Base-by-base conservation (phyloP, 306 rosid genomes). In the Pterocarpus santalinus region DNA sequence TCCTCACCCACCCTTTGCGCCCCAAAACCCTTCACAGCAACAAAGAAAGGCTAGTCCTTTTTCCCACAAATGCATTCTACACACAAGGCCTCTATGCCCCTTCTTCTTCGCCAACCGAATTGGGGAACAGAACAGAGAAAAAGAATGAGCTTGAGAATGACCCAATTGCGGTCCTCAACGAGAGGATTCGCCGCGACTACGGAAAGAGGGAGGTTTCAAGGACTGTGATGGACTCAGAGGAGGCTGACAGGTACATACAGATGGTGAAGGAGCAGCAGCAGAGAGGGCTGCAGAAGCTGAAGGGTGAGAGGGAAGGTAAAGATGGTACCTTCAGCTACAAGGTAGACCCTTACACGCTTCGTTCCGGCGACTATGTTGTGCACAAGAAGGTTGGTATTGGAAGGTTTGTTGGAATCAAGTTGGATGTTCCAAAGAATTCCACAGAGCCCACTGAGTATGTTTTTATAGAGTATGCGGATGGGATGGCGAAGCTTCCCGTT, bases 341-440 rank as follows among this genome's bases (percentile, higher is more conserved):
- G 81, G 96, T 93, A 5, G 97, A 95, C 74, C 99, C 98, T 72
- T 93, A 90, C 55, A 66, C 96, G 5, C 97, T 95, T 73, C 91
- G 89, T 38, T 89, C 97, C 33, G 99, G 99, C 53, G 99, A 95
- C 60, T 91, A 91, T 62, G 94, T 95, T 66, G 98, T 95, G 77
- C 99, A 95, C 49, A 95, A 87, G 92, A 95, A 93, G 86, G 99
- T 95, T 60, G 99, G 99, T 34, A 39, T 95, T 83, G 99, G 98
- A 7, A 89, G 89, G 56, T 95, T 95, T 77, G 97, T 95, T n/a
- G 89, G 94, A 13, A 91, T 95, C 69, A 89, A 87, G 74, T 80
- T 91, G n/a, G 97, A 93, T 78, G 85, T 82, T 77, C 77, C 92
- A 4, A 88, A 86, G 86, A 88, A 84, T 72, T 90, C 94, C 52